phyloP scores from a whole-genome alignment of 192 early-diverging fungal species.

The Coemansia sp. region DNA sequence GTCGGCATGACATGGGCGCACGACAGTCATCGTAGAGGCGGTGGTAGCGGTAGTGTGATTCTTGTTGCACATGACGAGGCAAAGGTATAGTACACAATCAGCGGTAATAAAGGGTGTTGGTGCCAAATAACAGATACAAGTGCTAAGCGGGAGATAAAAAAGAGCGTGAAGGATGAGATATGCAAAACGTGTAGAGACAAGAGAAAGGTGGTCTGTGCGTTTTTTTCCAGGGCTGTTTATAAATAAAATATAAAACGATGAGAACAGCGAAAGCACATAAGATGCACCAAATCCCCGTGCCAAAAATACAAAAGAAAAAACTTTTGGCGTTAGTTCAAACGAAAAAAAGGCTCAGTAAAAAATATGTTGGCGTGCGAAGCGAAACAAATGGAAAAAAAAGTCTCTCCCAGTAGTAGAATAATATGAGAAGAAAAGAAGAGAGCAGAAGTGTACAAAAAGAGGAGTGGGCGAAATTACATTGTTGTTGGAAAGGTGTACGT shows the following conservation, averaged over 20 bases:
- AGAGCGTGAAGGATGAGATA: neutral
- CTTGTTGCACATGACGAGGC: neutral
- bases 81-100: neutral
- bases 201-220: constrained; percentile 31
- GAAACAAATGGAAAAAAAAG: neutral
- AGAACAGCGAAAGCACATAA: neutral
- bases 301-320: constrained; percentile 5
- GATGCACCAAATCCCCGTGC: constrained; percentile 2
- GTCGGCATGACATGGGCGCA: constrained; percentile 13
- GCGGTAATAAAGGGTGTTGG: neutral
- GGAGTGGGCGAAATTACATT: neutral
- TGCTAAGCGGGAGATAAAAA: neutral
- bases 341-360: constrained; percentile 2
- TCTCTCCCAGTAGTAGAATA: neutral
- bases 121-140: constrained; percentile 4
- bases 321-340: neutral
- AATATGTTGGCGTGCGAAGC: constrained; percentile 2
- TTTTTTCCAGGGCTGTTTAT: neutral
- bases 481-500: neutral
- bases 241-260: neutral
- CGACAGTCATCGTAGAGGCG: constrained; percentile 4
- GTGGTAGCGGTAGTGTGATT: neutral
- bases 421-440: neutral
- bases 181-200: constrained; percentile 10
- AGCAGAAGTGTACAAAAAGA: neutral